Evolutionary conservation across 2,329 filamentous ascomycete species (phyloP).

Genomic region (Penicillium oxalicum): DNA sequence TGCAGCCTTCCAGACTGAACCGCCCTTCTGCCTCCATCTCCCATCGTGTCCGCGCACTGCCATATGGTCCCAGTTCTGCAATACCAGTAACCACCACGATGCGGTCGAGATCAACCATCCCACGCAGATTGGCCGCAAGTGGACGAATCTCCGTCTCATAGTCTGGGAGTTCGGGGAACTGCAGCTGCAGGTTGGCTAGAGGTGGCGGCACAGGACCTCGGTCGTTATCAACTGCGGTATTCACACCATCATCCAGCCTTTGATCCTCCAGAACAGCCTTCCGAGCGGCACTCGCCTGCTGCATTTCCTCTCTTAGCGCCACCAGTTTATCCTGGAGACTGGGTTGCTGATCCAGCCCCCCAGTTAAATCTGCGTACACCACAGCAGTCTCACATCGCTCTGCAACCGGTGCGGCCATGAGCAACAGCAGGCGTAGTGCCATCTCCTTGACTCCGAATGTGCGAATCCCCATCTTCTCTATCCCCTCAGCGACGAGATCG

Average conservation of each 20-base stretch:
- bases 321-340: constrained; percentile 56
- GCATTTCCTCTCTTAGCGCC: constrained; percentile 84
- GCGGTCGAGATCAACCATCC: constrained; percentile 97
- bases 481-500: constrained; percentile 93
- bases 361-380: constrained; percentile 94
- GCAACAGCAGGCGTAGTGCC: constrained; percentile 94
- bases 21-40: constrained; percentile 97
- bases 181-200: background rate
- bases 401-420: constrained; percentile 90
- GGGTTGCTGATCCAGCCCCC: constrained; percentile 64
- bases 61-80: constrained; percentile 77
- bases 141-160: background rate
- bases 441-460: constrained; percentile 96
- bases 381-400: constrained; percentile 93
- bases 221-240: background rate
- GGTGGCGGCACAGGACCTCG: background rate
- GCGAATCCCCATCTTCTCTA: constrained; percentile 51
- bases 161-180: background rate
- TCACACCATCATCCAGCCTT: background rate
- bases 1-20: constrained; percentile 94
- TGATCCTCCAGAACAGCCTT: background rate
- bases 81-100: constrained; percentile 97
- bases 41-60: constrained; percentile 96
- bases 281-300: constrained; percentile 78
- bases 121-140: constrained; percentile 46